Evolutionary conservation across 2,329 filamentous ascomycete genomes (phyloP), one percentile per base, ranked within the genome.

Genomic region (Fusarium verticillioides): DNA sequence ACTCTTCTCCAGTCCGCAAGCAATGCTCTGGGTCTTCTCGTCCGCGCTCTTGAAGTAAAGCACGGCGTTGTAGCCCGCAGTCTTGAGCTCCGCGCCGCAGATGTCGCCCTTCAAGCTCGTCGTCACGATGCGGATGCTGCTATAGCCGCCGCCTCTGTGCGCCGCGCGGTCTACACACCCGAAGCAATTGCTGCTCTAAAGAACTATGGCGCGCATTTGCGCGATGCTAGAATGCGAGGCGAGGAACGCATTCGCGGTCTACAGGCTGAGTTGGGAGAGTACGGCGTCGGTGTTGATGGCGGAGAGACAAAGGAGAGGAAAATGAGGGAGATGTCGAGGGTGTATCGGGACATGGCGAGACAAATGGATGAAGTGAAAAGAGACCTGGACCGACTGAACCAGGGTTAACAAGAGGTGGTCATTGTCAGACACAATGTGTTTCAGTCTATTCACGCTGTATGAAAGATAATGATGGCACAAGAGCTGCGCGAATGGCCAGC

Each of bases 41-140:
- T 89, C n/a, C 84, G 84, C 60, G 78, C 83, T 5, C 83, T 90
- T 4, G 88, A 90, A 70, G 82, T 84, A 5, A 90, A 90, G 73
- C 88, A 90, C 77, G 86, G 86, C 36, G 81, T 85, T 26, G 81
- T 88, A 9, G 86, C 87, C 4, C 83, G 86, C 9, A 85, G 82
- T 19, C 81, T 89, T 5, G 86, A 87, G 73, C 83, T 89, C n/a
- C 83, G 84, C 44, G 87, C 87, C 32, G 78, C 82, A 4, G 82
- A 85, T 39, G 81, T 85, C 3, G 80, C 83, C 1, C 80, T 88
- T 4, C 78, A 81, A 8, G 86, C 88, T 3, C 83, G 84, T 61
- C 78, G 79, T 21, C 82, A 83, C 47, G 82, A 85, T 34, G 73
- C 81, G 18, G 83, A 86, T 10, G 82, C 83, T 0, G 78, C 79